phyloP scores from a whole-genome alignment of 2,329 filamentous ascomycete species.

The Talaromyces sp. region DNA sequence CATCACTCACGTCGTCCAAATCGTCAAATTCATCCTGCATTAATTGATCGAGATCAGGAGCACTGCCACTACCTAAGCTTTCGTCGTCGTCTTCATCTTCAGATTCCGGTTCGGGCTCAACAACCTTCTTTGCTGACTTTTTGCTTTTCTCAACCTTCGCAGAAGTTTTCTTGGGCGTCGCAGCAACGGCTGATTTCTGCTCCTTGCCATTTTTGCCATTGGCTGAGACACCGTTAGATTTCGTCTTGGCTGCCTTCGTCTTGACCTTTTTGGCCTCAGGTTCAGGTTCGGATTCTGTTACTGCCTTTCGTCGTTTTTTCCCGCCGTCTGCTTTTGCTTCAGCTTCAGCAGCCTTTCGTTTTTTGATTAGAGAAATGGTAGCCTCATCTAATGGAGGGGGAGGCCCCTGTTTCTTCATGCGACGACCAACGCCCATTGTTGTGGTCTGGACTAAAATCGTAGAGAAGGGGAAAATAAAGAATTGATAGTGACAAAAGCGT shows the following conservation, averaged over 20 bases:
- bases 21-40: constrained; percentile 46
- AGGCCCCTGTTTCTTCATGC: constrained; percentile 84
- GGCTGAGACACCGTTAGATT: constrained; percentile 29
- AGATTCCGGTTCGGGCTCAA: constrained; percentile 32
- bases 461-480: not conserved
- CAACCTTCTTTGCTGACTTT: constrained; percentile 32
- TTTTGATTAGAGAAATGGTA: constrained; percentile 57
- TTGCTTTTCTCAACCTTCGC: constrained; percentile 29
- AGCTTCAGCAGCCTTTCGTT: constrained; percentile 74
- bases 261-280: constrained; percentile 24
- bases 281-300: constrained; percentile 28
- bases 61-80: constrained; percentile 30
- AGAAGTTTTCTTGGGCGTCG: constrained; percentile 28
- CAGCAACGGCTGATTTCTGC: constrained; percentile 27
- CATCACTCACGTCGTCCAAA: constrained; percentile 37
- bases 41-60: constrained; percentile 25
- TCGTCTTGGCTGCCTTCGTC: constrained; percentile 35
- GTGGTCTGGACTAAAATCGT: not conserved
- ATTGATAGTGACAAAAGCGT: not conserved
- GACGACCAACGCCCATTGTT: constrained; percentile 81
- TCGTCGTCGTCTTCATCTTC: constrained; percentile 33
- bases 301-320: constrained; percentile 60
- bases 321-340: constrained; percentile 50
- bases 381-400: constrained; percentile 75
- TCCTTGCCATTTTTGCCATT: constrained; percentile 28